These are phyloP conservation scores for Pichia sp. DNA, from an alignment of 1,139 yeast species.

Conservation along the genomic window DNA sequence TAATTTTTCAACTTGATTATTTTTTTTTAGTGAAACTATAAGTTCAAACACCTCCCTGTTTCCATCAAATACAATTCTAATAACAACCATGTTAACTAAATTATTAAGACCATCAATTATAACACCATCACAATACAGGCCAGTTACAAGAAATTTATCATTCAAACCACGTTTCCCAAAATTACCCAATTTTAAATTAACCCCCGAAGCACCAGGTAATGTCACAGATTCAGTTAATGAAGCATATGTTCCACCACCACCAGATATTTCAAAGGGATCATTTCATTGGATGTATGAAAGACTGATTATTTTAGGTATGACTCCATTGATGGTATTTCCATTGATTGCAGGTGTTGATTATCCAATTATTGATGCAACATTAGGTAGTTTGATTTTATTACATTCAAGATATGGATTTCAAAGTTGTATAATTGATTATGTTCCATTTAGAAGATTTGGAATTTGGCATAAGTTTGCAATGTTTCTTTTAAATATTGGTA, in stretches of 20 bases:
- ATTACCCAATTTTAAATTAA: constrained; percentile 14
- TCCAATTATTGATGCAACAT: constrained; percentile 51
- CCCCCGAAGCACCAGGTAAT: constrained; percentile 45
- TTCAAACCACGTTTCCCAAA: constrained; percentile 17
- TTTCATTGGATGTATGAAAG: constrained; percentile 71
- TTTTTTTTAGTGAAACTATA: too few relatives aligned
- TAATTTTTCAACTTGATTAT: background rate
- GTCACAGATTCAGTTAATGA: constrained; percentile 73
- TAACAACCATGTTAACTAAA: constrained; percentile 1
- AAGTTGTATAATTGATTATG: constrained; percentile 73
- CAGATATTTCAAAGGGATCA: constrained; percentile 55
- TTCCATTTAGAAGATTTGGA: constrained; percentile 70
- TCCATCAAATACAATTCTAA: background rate
- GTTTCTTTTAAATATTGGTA: constrained; percentile 57
- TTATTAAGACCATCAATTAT: constrained; percentile 10
- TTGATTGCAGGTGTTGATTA: constrained; percentile 48
- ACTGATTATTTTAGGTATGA: constrained; percentile 48
- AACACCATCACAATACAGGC: background rate
- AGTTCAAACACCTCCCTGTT: too few relatives aligned
- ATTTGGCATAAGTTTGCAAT: constrained; percentile 55
- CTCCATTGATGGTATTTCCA: constrained; percentile 62
- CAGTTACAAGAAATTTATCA: constrained; percentile 8
- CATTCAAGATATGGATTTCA: constrained; percentile 70
- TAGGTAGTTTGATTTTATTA: constrained; percentile 49
- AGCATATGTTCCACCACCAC: constrained; percentile 55